Conservation (phyloP, 768 basidiomycete species). For the Boletellus ananas region DNA sequence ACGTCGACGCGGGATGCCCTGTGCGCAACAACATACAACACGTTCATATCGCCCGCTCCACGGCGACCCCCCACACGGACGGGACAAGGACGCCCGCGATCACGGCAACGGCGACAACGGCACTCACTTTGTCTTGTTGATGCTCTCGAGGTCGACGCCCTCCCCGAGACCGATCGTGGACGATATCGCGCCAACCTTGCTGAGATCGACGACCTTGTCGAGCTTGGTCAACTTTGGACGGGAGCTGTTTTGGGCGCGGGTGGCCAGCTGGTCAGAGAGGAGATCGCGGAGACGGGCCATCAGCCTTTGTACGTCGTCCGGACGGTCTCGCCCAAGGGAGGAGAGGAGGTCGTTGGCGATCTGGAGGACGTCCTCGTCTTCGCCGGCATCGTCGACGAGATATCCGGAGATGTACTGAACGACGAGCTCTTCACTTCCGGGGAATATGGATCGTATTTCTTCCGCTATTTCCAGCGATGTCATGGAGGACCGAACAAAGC, state of each 20-base stretch:
- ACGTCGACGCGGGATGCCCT: constrained; percentile 91
- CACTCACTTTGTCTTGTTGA: constrained; percentile 88
- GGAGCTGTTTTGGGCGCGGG: constrained; percentile 52
- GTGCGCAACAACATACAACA: constrained; percentile 11
- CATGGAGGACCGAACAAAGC: constrained; percentile 36
- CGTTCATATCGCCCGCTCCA: background rate
- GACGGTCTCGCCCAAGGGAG: constrained; percentile 65
- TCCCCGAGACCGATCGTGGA: constrained; percentile 76
- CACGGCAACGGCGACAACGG: constrained; percentile 1
- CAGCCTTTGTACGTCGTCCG: constrained; percentile 59
- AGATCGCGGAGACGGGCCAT: constrained; percentile 61
- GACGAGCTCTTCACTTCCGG: constrained; percentile 79
- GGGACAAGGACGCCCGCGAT: background rate
- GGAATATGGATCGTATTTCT: constrained; percentile 65
- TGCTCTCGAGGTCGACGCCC: constrained; percentile 86
- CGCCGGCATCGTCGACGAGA: constrained; percentile 82
- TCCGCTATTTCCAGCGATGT: constrained; percentile 74
- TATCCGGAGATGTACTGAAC: constrained; percentile 87
- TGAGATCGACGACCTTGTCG: constrained; percentile 87
- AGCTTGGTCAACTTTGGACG: constrained; percentile 70
- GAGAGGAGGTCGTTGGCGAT: constrained; percentile 70
- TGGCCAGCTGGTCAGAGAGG: constrained; percentile 60
- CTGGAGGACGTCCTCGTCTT: constrained; percentile 83
- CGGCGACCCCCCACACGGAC: constrained; percentile 1
- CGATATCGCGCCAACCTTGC: constrained; percentile 71